These are phyloP conservation scores for Colletotrichum sp. DNA, from an alignment of 2,329 filamentous ascomycete genomes.

Conservation along the genomic window DNA sequence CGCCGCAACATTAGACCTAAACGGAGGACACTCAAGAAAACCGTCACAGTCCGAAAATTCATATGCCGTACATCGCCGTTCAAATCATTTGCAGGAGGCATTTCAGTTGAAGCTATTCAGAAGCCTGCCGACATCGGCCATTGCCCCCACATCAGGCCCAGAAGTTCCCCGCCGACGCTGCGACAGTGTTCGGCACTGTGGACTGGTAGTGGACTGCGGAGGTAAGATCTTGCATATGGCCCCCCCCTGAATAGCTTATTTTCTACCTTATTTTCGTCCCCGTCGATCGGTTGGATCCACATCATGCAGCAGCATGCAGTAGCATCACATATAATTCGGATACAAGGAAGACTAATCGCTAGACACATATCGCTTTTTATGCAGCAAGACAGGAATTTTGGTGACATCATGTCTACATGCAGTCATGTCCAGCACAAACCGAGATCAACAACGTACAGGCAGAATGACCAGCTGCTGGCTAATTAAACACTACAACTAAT, in stretches of 20 bases:
- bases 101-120: neutral
- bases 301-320: neutral
- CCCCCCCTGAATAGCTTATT: neutral
- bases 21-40: neutral
- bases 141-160: neutral
- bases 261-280: neutral
- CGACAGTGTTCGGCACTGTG: neutral
- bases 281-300: neutral
- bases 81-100: neutral
- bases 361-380: neutral
- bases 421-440: neutral
- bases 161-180: neutral
- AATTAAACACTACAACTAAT: neutral
- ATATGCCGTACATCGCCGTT: accelerated
- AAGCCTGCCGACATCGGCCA: neutral
- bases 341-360: neutral
- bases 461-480: neutral
- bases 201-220: neutral
- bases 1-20: no score
- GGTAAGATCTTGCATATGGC: neutral
- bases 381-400: neutral
- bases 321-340: neutral
- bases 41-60: neutral
- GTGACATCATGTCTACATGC: neutral
- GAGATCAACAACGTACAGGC: neutral